Evolutionary conservation across 352 stramenopile species (phyloP).

Genomic region (Plasmopara halstedii): DNA sequence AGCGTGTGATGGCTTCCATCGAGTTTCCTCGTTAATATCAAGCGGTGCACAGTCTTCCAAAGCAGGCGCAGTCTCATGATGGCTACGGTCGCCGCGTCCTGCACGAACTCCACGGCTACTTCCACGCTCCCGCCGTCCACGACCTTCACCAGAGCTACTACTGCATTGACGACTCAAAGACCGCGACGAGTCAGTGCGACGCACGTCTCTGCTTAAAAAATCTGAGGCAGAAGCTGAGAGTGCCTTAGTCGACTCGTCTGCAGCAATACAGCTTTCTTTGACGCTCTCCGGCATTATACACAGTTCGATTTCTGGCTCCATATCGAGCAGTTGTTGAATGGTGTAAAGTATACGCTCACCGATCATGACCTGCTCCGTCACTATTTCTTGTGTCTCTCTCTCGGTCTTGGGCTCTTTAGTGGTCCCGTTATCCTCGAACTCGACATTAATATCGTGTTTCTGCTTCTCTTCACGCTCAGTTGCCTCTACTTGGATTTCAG

Average conservation of each 20-base stretch:
- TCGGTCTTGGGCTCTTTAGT: neutral
- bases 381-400: neutral
- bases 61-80: conserved; percentile 42
- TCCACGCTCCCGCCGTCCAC: conserved; percentile 34
- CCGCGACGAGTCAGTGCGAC: conserved; percentile 38
- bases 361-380: conserved; percentile 34
- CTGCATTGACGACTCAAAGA: conserved; percentile 39
- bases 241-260: conserved; percentile 45
- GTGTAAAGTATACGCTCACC: conserved; percentile 65
- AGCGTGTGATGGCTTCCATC: conserved; percentile 68
- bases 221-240: conserved; percentile 17
- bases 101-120: conserved; percentile 27
- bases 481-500: conserved; percentile 2
- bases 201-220: conserved; percentile 19
- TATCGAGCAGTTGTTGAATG: conserved; percentile 62
- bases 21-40: conserved; percentile 75
- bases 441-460: conserved; percentile 15
- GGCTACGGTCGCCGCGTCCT: conserved; percentile 33
- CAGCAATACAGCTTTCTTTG: conserved; percentile 36
- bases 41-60: conserved; percentile 60
- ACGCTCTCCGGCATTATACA: conserved; percentile 47
- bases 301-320: conserved; percentile 45
- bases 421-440: too few species aligned
- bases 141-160: conserved; percentile 26
- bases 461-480: conserved; percentile 15